phyloP scores from a whole-genome alignment of 371 early-diverging fungal genomes.

The Polyrhizophydium stewartii region DNA sequence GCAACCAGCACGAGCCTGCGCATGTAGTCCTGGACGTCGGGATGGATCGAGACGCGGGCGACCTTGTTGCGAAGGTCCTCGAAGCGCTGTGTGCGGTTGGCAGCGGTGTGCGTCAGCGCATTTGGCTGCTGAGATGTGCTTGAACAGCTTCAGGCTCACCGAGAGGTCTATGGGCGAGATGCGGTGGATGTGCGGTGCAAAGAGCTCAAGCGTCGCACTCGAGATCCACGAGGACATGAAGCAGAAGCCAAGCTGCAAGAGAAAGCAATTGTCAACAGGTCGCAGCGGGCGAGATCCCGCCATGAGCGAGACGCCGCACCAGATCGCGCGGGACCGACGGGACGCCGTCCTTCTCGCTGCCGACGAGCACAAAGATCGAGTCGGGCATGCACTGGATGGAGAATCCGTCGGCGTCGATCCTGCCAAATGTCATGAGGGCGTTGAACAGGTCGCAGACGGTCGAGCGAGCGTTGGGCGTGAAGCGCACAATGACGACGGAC shows the following conservation, averaged over 20 bases:
- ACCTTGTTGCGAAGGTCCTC: not conserved
- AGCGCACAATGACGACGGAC: not conserved
- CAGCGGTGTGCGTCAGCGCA: not conserved
- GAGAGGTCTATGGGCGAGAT: not conserved
- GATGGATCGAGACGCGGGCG: not conserved
- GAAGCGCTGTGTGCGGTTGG: not conserved
- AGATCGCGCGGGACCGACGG: not conserved
- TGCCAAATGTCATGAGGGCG: not conserved
- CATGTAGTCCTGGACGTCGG: not conserved
- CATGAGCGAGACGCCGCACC: too few relatives aligned
- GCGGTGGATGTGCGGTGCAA: not conserved
- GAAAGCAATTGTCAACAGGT: too few relatives aligned
- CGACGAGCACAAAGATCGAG: not conserved
- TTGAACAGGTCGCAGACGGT: not conserved
- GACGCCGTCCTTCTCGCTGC: not conserved
- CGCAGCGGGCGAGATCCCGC: too few relatives aligned
- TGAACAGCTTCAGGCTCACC: not conserved
- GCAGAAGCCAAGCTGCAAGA: not conserved
- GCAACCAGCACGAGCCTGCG: not conserved
- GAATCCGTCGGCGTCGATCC: not conserved
- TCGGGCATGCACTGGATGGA: not conserved
- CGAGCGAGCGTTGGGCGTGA: not conserved
- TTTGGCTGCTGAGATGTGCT: not conserved
- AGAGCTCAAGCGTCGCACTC: not conserved
- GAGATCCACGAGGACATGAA: not conserved